These are phyloP conservation scores for Monosporozyma solicola DNA, from an alignment of 805 yeast genomes.

Conservation along the genomic window DNA sequence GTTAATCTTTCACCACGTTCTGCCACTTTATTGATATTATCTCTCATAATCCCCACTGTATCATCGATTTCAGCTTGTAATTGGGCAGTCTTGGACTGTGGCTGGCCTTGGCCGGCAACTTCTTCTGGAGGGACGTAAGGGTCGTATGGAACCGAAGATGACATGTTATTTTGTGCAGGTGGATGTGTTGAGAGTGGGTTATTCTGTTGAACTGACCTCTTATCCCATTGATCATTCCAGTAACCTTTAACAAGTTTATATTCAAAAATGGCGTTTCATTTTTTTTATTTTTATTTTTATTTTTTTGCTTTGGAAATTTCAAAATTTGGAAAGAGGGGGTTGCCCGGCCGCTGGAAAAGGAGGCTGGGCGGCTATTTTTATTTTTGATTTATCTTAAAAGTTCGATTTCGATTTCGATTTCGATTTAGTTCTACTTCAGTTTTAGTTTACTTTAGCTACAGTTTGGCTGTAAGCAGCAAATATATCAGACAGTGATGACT, in stretches of 20 bases:
- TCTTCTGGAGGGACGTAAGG: constrained; percentile 65
- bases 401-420: too few relatives aligned
- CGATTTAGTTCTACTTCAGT: too few relatives aligned
- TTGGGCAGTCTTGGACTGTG: constrained; percentile 58
- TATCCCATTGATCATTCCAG: too few relatives aligned
- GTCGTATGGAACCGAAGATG: constrained; percentile 76
- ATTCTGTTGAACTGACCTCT: neutral
- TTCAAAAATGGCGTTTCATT: neutral
- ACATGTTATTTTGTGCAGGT: constrained; percentile 35
- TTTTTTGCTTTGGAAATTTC: neutral
- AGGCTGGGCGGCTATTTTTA: neutral
- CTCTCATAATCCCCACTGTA: constrained; percentile 96
- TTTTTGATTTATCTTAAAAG: too few relatives aligned
- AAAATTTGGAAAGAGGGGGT: neutral
- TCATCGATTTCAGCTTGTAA: constrained; percentile 90
- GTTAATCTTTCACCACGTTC: constrained; percentile 90
- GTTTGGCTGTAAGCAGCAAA: neutral
- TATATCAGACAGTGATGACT: neutral
- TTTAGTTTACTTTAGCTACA: too few relatives aligned
- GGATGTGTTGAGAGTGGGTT: neutral
- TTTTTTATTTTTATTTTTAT: neutral
- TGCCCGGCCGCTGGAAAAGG: neutral
- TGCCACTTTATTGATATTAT: constrained; percentile 90
- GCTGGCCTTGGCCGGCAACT: constrained; percentile 3
- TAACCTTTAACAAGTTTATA: neutral